Evolutionary conservation across 1,139 yeast species (phyloP), one percentile per base, ranked within the genome.

Genomic region (Geotrichum reessii): DNA sequence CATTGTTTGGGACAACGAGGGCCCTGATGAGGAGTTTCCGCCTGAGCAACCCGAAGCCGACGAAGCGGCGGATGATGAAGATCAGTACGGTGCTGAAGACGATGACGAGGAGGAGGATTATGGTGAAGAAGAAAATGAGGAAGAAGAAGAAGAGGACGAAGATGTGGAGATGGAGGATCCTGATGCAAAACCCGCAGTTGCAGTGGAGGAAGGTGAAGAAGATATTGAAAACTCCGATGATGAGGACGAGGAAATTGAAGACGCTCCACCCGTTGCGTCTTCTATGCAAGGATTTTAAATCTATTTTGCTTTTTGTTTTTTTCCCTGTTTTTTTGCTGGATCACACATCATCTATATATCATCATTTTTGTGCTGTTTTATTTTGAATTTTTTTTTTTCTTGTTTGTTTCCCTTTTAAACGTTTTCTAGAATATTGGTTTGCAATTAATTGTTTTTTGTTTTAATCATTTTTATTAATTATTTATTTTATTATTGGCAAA

Each of bases 1-100:
- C 72, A 93, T 93, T 62, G 95, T 91, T 5, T 93, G 99, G 99
- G 78, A 74, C 61, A 81, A 80, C 61, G 86, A 79, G 52, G 85
- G 80, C 17, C 81, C 78, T 53, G 80, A 80, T 37, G 86, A 84
- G 58, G 88, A 87, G 62, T 87, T 83, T 67, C 96, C 96, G 75
- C 95, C 75, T 3, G 95, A 88, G 60, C 87, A 82, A 66, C 84
- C 81, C 0, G 86, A 81, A 19, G 83, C 77, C 1, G 86, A 81
- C 56, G 78, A 65, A 27, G 78, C 71, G 21, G 76, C 68, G 1
- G 76, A 67, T 27, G 78, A 69, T 5, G 75, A 64, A 7, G 78
- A 72, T 9, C 76, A 70, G 9, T 78, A 71, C 2, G 76, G 67
- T 2, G 78, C 65, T 9, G 72, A 64, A 2, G 74, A 65, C 28